phyloP scores from a whole-genome alignment of 129 eudicot genomes.

The Artemisia tridentata region DNA sequence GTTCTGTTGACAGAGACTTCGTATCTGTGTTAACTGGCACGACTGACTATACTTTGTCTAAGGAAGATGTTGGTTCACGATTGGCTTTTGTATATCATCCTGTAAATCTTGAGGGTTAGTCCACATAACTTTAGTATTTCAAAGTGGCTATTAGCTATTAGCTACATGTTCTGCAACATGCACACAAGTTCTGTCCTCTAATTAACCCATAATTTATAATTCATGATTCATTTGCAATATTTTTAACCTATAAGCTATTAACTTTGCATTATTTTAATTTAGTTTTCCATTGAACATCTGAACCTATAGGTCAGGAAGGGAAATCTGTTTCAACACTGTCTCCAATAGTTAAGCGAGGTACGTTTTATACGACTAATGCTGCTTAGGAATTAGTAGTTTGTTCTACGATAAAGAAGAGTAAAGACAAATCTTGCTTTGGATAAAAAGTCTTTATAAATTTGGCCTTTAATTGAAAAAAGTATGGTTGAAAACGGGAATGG shows the following conservation, averaged over 20 bases:
- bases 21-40: conserved; percentile 68
- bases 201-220: not conserved
- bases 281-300: not conserved
- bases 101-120: conserved; percentile 82
- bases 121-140: conserved; percentile 18
- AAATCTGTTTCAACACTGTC: conserved; percentile 63
- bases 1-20: conserved; percentile 55
- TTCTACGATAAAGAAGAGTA: not conserved
- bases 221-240: not conserved
- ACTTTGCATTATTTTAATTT: conserved; percentile 17
- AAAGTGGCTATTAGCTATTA: conserved; percentile 20
- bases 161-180: not conserved
- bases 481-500: not conserved
- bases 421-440: not conserved
- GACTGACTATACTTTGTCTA: conserved; percentile 65
- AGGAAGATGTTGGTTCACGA: conserved; percentile 76
- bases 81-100: conserved; percentile 82
- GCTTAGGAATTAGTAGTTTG: not conserved
- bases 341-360: conserved; percentile 76
- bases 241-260: not conserved
- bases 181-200: not conserved
- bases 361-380: not conserved
- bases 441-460: not conserved
- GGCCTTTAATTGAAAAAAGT: not conserved
- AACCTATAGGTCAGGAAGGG: conserved; percentile 86